phyloP scores from a whole-genome alignment of 2,329 filamentous ascomycete species.

The Alternaria rosae region DNA sequence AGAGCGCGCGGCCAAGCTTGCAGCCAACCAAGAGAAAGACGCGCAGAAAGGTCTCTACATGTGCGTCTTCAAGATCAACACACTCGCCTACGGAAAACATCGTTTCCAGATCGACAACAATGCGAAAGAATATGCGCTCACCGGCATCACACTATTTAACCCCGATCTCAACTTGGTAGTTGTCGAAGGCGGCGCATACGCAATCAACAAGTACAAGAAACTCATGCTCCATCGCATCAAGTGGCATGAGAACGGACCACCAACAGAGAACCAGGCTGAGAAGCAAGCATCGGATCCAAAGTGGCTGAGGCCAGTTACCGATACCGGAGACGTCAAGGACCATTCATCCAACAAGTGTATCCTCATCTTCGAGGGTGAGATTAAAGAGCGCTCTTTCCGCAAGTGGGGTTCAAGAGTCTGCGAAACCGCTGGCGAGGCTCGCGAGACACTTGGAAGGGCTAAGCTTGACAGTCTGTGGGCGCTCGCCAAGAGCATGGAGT shows the following conservation, averaged over 20 bases:
- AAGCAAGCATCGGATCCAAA: constrained; percentile 68
- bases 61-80: constrained; percentile 88
- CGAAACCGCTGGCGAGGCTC: constrained; percentile 88
- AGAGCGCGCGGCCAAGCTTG: constrained; percentile 82
- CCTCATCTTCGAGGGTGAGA: constrained; percentile 89
- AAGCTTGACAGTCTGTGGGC: constrained; percentile 98
- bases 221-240: constrained; percentile 93
- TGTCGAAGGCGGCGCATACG: constrained; percentile 87
- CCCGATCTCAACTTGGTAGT: constrained; percentile 88
- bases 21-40: constrained; percentile 83
- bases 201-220: constrained; percentile 85
- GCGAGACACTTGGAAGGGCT: constrained; percentile 76
- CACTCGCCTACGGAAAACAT: constrained; percentile 89
- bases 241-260: constrained; percentile 87
- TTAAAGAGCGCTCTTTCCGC: constrained; percentile 79
- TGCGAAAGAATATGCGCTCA: constrained; percentile 85
- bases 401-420: constrained; percentile 89
- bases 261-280: constrained; percentile 64
- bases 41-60: constrained; percentile 84
- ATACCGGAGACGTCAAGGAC: constrained; percentile 79
- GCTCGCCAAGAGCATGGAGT: constrained; percentile 71
- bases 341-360: constrained; percentile 81
- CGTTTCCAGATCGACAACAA: constrained; percentile 93
- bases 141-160: constrained; percentile 90
- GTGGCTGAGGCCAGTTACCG: constrained; percentile 83